These are phyloP conservation scores for Venturia effusa DNA, from an alignment of 2,329 filamentous ascomycete genomes.

Conservation along the genomic window DNA sequence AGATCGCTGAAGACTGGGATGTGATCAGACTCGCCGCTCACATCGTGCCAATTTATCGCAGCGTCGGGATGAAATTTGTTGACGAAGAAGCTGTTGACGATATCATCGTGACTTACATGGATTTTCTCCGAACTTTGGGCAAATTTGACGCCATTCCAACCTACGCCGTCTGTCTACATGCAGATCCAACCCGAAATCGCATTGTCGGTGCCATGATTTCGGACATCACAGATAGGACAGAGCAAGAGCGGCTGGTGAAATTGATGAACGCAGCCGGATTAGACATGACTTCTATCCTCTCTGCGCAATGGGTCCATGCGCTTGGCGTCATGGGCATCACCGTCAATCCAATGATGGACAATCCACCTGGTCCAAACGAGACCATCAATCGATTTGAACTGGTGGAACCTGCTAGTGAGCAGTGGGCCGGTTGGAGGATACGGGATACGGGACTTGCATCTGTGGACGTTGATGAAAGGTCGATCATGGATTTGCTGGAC, in stretches of 20 bases:
- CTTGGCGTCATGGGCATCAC: constrained; percentile 1
- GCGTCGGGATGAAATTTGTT: constrained; percentile 33
- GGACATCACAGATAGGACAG: constrained; percentile 53
- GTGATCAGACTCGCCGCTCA: constrained; percentile 35
- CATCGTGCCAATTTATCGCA: constrained; percentile 57
- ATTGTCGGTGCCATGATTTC: constrained; percentile 69
- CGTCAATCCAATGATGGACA: constrained; percentile 4
- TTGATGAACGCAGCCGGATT: constrained; percentile 68
- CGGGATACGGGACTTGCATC: background rate
- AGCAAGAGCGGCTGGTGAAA: constrained; percentile 57
- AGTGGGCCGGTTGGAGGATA: constrained; percentile 51
- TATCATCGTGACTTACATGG: constrained; percentile 71
- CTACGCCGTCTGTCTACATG: constrained; percentile 70
- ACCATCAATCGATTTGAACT: constrained; percentile 30
- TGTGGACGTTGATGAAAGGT: background rate
- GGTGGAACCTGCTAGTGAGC: constrained; percentile 39
- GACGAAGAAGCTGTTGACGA: constrained; percentile 46
- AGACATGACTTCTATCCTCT: constrained; percentile 62
- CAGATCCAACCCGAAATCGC: constrained; percentile 49
- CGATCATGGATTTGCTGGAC: constrained; percentile 45
- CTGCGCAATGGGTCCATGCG: constrained; percentile 47
- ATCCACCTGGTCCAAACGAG: constrained; percentile 20
- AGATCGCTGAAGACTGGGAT: constrained; percentile 26
- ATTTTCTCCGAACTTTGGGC: constrained; percentile 60
- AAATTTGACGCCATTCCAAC: constrained; percentile 73